Conservation (phyloP, 2,329 filamentous ascomycete species). For the Diaporthe helianthi region DNA sequence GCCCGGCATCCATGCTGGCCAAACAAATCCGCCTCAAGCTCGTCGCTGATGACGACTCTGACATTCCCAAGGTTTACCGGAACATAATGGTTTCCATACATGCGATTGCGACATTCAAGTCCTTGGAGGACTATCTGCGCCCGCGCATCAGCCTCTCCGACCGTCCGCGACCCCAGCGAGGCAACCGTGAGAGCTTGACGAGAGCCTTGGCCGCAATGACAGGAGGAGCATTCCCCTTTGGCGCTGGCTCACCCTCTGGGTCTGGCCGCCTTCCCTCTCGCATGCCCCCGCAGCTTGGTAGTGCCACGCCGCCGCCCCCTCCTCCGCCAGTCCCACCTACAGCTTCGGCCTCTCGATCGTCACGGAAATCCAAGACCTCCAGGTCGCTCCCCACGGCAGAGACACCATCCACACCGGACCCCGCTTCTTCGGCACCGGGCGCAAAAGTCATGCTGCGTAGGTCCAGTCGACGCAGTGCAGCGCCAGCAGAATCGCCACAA, state of each 20-base stretch:
- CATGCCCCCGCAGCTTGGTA: slow-evolving; percentile 40
- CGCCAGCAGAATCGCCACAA: slow-evolving; percentile 59
- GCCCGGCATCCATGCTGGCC: slow-evolving; percentile 91
- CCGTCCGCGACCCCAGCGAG: slow-evolving; percentile 60
- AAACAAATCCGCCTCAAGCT: slow-evolving; percentile 93
- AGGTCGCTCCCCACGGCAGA: slow-evolving; percentile 52
- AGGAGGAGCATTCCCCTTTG: slow-evolving; percentile 68
- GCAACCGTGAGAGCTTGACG: slow-evolving; percentile 66
- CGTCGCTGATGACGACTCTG: slow-evolving; percentile 86
- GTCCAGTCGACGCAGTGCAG: slow-evolving; percentile 66
- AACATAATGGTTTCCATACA: slow-evolving; percentile 99
- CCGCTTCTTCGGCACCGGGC: slow-evolving; percentile 55
- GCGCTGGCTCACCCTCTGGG: slow-evolving; percentile 53
- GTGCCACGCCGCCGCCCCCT: slow-evolving; percentile 44
- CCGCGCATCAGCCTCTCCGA: slow-evolving; percentile 86
- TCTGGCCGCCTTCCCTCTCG: slow-evolving; percentile 54
- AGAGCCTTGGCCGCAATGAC: slow-evolving; percentile 79
- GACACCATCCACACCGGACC: slow-evolving; percentile 51
- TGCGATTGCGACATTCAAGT: slow-evolving; percentile 97
- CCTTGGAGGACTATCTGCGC: slow-evolving; percentile 92
- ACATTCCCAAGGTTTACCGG: slow-evolving; percentile 84
- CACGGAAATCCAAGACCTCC: slow-evolving; percentile 53
- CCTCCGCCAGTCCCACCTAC: slow-evolving; percentile 42
- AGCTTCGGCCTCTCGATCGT: slow-evolving; percentile 52
- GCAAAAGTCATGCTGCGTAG: slow-evolving; percentile 68